Percentiles rank a stretch among this genome's conserved stretches.
Evolutionary conservation across 2,329 filamentous ascomycete species (phyloP).

Genomic region (Trichoderma endophyticum): DNA sequence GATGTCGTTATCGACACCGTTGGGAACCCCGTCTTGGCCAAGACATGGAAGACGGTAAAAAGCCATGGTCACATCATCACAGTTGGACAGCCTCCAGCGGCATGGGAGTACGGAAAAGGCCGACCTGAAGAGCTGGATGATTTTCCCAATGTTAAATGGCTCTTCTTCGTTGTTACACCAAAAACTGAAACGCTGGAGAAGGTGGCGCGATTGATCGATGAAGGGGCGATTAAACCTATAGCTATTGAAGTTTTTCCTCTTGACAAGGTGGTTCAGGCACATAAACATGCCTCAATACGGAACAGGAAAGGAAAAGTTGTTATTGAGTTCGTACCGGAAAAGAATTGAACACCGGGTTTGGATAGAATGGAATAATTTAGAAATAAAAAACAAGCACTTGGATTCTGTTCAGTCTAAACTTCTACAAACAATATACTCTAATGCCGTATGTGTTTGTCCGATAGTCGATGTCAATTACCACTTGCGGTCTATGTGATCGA

Average conservation of each 20-base stretch:
- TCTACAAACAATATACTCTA: background rate
- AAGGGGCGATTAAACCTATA: constrained; percentile 23
- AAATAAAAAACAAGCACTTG: background rate
- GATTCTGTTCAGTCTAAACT: background rate
- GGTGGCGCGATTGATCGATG: constrained; percentile 25
- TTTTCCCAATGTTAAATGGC: constrained; percentile 25
- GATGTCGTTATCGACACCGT: constrained; percentile 35
- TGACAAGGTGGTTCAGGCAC: constrained; percentile 27
- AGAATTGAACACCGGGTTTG: background rate
- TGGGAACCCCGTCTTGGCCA: constrained; percentile 28
- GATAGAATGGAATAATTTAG: background rate
- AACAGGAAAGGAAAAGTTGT: constrained; percentile 28
- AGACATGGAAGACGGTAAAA: constrained; percentile 31
- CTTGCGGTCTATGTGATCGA: background rate
- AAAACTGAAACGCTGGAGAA: constrained; percentile 22
- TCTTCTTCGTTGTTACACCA: constrained; percentile 32
- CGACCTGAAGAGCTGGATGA: constrained; percentile 22
- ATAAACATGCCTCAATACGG: constrained; percentile 25
- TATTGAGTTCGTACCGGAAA: constrained; percentile 25
- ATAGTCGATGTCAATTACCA: background rate
- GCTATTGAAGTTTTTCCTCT: constrained; percentile 25
- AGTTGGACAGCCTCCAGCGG: constrained; percentile 33
- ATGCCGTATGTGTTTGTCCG: background rate
- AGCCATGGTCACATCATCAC: constrained; percentile 33
- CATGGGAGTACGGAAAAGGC: constrained; percentile 30